These are phyloP conservation scores for Fusarium luffae DNA, from an alignment of 2,329 filamentous ascomycete species.

Conservation along the genomic window DNA sequence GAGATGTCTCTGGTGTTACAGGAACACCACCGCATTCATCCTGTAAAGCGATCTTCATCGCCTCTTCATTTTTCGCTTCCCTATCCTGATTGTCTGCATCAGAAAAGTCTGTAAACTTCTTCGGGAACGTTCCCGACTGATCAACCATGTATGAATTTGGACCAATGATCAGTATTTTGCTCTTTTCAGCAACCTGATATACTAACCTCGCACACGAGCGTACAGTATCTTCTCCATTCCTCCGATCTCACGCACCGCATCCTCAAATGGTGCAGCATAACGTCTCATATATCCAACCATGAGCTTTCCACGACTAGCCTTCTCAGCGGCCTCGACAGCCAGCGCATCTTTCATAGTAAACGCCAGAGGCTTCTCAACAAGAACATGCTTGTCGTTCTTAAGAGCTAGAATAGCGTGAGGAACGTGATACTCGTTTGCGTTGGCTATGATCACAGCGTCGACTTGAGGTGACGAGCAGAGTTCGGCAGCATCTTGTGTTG, in stretches of 20 bases:
- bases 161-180: constrained; percentile 52
- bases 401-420: constrained; percentile 63
- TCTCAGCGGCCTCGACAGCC: constrained; percentile 62
- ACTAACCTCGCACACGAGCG: constrained; percentile 54
- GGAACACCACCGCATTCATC: background rate
- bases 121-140: constrained; percentile 61
- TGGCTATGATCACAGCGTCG: constrained; percentile 66
- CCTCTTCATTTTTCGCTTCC: background rate
- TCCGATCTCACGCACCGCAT: constrained; percentile 65
- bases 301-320: constrained; percentile 54
- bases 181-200: background rate
- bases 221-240: constrained; percentile 65
- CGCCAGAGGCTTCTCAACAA: constrained; percentile 70
- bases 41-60: background rate
- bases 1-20: background rate
- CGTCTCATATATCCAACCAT: constrained; percentile 72
- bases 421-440: constrained; percentile 66
- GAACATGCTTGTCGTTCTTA: constrained; percentile 63
- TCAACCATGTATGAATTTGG: constrained; percentile 62
- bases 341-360: constrained; percentile 59
- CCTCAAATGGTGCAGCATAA: constrained; percentile 66
- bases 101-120: constrained; percentile 48
- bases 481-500: constrained; percentile 53
- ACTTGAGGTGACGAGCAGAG: constrained; percentile 57
- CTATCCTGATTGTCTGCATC: background rate